Base-by-base conservation (phyloP, 768 basidiomycete genomes). In the Saitozyma podzolica region DNA sequence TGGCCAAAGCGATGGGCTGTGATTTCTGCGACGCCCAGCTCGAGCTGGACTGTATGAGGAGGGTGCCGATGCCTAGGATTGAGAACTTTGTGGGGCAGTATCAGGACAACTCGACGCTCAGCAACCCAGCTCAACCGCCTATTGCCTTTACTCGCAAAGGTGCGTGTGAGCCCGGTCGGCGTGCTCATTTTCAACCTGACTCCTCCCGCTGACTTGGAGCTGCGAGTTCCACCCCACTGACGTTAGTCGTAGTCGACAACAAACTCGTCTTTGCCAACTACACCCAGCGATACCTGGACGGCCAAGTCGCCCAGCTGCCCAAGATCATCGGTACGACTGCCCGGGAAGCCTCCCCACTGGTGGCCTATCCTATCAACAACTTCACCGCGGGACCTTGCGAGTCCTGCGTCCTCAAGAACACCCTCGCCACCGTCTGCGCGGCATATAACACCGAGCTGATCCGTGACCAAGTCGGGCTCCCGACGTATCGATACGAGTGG, bases 201-300 rank as follows among this genome's bases (percentile, higher is more conserved):
- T 29, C 29, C 29, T 29, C 29, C 29, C 29, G 29, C 29, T 29
- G 29, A 29, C 29, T 29, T 29, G 29, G 2, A 29, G 29, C 29
- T 29, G 29, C 29, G 29, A 29, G 29, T 29, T 29, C 29, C 29
- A 29, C 29, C 29, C 29, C 29, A 29, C 29, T 29, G 29, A 29
- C 29, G 29, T 29, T 29, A 29, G 29, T 29, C 29, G 2, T 5
- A 29, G 29, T 29, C 29, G 29, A 29, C 29, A 29, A 29, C 29
- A 29, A 29, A 29, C 29, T 48, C 47, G 47, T 14, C 47, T 48
- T 48, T 48, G 47, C 47, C 47, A 48, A 48, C 47, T 48, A 48
- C 6, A 14, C 13, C 47, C 47, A 48, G 47, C 47, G 47, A 14
- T 14, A 14, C 14, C 47, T 14, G 3, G 47, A 48, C 47, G 47